A percentile compares a stretch with the other conserved stretches of the same genome.
phyloP scores from a whole-genome alignment of 2,329 filamentous ascomycete species.

The Aspergillus sp. region DNA sequence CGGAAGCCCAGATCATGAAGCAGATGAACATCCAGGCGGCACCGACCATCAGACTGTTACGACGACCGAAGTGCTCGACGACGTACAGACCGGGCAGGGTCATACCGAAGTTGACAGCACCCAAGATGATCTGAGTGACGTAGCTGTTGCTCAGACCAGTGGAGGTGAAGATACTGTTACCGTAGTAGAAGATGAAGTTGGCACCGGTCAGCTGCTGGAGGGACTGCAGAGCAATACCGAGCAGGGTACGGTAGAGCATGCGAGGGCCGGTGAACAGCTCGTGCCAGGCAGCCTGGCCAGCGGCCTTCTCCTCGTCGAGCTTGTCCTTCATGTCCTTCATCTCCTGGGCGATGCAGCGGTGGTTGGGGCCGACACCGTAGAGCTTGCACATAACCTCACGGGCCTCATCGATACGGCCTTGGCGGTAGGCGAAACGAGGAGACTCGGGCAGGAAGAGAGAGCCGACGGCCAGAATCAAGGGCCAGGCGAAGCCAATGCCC shows the following conservation, averaged over 20 bases:
- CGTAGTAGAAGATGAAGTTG: constrained; percentile 56
- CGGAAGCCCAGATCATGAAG: constrained; percentile 60
- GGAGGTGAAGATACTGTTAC: constrained; percentile 64
- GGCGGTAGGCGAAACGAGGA: constrained; percentile 60
- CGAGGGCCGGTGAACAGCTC: constrained; percentile 51
- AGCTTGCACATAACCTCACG: constrained; percentile 56
- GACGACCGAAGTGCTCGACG: constrained; percentile 69
- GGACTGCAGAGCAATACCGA: constrained; percentile 50
- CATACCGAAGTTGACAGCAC: constrained; percentile 67
- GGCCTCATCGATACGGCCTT: constrained; percentile 55
- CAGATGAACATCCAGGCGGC: constrained; percentile 70
- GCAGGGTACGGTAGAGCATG: constrained; percentile 50
- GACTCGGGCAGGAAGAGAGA: constrained; percentile 60
- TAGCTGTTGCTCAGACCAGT: constrained; percentile 68
- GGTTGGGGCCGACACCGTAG: constrained; percentile 59
- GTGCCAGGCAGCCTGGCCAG: constrained; percentile 43
- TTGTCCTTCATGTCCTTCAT: constrained; percentile 61
- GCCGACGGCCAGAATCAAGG: constrained; percentile 56
- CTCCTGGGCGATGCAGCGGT: constrained; percentile 58
- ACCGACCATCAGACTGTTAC: constrained; percentile 67
- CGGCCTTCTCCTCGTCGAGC: constrained; percentile 56
- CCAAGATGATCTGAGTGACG: constrained; percentile 67
- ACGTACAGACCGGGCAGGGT: constrained; percentile 70
- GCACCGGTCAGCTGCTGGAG: constrained; percentile 53
- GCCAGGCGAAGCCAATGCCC: constrained; percentile 61